Evolutionary conservation across 768 basidiomycete genomes (phyloP).

Genomic region (Paxillus involutus): DNA sequence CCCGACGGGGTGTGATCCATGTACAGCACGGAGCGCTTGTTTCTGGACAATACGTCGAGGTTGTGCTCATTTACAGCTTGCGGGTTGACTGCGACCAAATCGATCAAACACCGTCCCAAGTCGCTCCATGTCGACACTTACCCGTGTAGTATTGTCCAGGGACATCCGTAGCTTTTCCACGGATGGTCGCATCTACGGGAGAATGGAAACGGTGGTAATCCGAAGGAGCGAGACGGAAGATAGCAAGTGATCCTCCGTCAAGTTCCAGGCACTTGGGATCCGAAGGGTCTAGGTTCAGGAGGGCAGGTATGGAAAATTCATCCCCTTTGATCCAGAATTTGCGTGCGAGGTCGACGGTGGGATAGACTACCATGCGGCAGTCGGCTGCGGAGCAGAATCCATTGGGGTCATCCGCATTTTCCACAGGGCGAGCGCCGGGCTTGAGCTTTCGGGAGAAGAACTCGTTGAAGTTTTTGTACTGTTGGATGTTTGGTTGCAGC

Average conservation of each 20-base stretch:
- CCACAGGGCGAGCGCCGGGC: conserved; percentile 59
- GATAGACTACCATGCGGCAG: conserved; percentile 70
- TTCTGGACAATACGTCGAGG: conserved; percentile 66
- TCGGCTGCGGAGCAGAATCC: conserved; percentile 71
- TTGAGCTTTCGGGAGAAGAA: conserved; percentile 71
- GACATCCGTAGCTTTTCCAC: conserved; percentile 41
- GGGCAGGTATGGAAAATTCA: conserved; percentile 61
- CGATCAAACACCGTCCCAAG: not conserved
- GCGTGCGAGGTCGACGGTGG: conserved; percentile 54
- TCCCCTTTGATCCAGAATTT: conserved; percentile 79
- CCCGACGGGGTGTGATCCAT: conserved; percentile 47
- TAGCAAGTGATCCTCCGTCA: conserved; percentile 51
- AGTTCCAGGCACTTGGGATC: conserved; percentile 44
- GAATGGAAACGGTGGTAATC: conserved; percentile 85
- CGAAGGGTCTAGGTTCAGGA: conserved; percentile 48
- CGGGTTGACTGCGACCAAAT: conserved; percentile 56
- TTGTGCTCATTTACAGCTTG: conserved; percentile 70
- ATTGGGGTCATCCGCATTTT: conserved; percentile 48
- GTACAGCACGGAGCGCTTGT: conserved; percentile 56
- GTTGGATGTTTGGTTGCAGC: conserved; percentile 54
- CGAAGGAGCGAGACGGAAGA: conserved; percentile 75
- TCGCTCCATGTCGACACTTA: conserved; percentile 17
- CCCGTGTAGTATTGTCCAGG: conserved; percentile 64
- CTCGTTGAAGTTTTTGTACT: conserved; percentile 73
- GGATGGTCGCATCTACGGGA: conserved; percentile 56